Base-by-base conservation (phyloP, 257 asterid species). In the Primulina tabacum region DNA sequence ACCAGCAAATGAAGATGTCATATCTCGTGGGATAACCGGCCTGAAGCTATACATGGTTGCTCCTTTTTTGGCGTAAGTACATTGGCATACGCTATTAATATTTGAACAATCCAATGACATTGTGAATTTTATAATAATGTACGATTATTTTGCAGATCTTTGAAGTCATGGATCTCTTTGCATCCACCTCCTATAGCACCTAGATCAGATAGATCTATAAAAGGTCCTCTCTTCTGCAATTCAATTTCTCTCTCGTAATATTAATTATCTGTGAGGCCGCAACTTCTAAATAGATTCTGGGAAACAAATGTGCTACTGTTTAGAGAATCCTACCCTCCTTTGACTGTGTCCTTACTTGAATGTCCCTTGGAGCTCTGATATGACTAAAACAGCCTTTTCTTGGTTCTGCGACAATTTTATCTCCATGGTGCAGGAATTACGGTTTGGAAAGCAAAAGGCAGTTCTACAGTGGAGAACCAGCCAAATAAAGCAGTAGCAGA, bases 41-140 rank as follows among this genome's bases (percentile, higher is more conserved):
- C 85, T 88, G 75, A 90, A 88, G 89, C 93, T 90, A 61, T 90
- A 90, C 77, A 90, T 90, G 97, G 97, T 90, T 64, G 92, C 95
- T 78, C 97, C 95, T 3, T 90, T 90, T 82, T 67, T 90, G 61
- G 73, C 74, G 97, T 88, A 81, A 85, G 94, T 82, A 57, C 67
- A 24, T 53, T 64, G 18, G 60, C 75, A 53, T 75, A 72, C 6
- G 43, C 64, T 50, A 40, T 33, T 5, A 14, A 17, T 53, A 58
- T 80, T 10, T 62, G n/a, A 35, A 52, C 33, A 50, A 24, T 37
- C 53, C 35, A 11, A 30, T 66, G 30, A 38, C 11, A 40, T 52
- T 69, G 30, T 50, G 5, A 18, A 37, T 62, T 64, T 50, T 55
- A 62, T 21, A 64, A 59, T 53, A 57, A 37, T 43, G 33, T 21